Base-by-base conservation (phyloP, 148 eudicot species). In the Vaccinium vitisidaea region DNA sequence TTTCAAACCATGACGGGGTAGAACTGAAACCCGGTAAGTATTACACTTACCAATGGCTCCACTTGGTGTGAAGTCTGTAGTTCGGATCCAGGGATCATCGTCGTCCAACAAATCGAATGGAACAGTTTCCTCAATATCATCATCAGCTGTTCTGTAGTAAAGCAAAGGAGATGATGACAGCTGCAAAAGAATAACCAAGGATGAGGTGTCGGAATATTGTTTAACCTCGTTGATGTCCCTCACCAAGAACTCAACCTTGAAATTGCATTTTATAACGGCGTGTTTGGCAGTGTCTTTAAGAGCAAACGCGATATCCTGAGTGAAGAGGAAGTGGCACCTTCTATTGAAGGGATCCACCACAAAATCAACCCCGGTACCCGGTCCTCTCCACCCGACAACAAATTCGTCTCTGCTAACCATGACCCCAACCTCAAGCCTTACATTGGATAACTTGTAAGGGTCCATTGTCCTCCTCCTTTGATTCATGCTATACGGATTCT, bases 61-160 rank as follows among this genome's bases (percentile, higher is more conserved):
- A 85, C 92, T 86, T 0, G 86, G 86, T 0, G 95, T 92, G 86
- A 94, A 92, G 89, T 96, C 98, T 1, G 90, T 92, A 27, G 98
- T 94, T 25, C 98, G 88, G 49, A 95, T 93, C 99, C 99, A 96
- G 36, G 97, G 98, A 87, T 96, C 99, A 85, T 96, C 98, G 73
- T 96, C 99, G 81, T 96, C 99, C 80, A 96, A 87, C 83, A 94
- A 75, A 84, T 94, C 94, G 87, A 85, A 93, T 1, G 98, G 92
- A 75, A 91, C 91, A 0, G 97, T 75, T 25, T 82, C 90, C 80
- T 82, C 88, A 55, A 96, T 89, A 80, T 96, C 99, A 75, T 96
- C 99, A 85, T 94, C 97, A 0, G 97, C 99, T 15, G 98, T 94
- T 87, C 99, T 87, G 74, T 93, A 96, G 80, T 85, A 90, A 46